Conservation (phyloP, 495 filamentous ascomycete genomes). For the Aspergillus cavernicola region DNA sequence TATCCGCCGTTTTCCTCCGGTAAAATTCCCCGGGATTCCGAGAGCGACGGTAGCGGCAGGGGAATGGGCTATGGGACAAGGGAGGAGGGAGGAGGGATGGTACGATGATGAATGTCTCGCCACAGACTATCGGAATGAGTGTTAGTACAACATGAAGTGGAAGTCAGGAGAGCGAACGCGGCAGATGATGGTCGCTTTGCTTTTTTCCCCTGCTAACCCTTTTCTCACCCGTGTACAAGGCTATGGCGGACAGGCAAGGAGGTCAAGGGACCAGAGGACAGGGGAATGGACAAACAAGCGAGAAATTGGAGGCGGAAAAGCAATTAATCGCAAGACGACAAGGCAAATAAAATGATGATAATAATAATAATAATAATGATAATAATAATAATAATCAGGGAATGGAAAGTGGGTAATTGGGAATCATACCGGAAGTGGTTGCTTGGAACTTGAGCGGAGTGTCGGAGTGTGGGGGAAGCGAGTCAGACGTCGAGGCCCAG, state of each 20-base stretch:
- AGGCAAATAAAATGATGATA: too few relatives aligned
- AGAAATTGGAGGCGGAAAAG: neutral
- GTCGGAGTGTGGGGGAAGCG: constrained; percentile 40
- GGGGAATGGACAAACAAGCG: neutral
- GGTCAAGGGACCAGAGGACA: neutral
- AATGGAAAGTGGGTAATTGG: constrained; percentile 8
- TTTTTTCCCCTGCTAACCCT: constrained; percentile 1
- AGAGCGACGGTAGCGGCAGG: constrained; percentile 9
- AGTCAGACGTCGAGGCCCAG: constrained; percentile 21
- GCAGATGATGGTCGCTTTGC: neutral
- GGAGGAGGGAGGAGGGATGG: constrained; percentile 4
- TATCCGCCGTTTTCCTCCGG: constrained; percentile 25
- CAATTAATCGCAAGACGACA: constrained; percentile 2
- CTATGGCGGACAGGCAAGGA: constrained; percentile 5
- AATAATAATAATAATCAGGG: neutral
- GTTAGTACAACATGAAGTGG: constrained; percentile 18
- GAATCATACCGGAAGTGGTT: constrained; percentile 6
- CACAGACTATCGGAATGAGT: constrained; percentile 7
- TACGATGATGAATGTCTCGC: constrained; percentile 17
- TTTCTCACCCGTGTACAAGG: constrained; percentile 10
- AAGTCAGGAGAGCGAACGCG: neutral
- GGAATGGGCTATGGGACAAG: constrained; percentile 2
- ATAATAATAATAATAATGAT: neutral
- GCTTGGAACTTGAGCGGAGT: constrained; percentile 11
- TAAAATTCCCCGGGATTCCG: constrained; percentile 25